phyloP scores from a whole-genome alignment of 495 filamentous ascomycete genomes.

The Aspergillus cristatus region DNA sequence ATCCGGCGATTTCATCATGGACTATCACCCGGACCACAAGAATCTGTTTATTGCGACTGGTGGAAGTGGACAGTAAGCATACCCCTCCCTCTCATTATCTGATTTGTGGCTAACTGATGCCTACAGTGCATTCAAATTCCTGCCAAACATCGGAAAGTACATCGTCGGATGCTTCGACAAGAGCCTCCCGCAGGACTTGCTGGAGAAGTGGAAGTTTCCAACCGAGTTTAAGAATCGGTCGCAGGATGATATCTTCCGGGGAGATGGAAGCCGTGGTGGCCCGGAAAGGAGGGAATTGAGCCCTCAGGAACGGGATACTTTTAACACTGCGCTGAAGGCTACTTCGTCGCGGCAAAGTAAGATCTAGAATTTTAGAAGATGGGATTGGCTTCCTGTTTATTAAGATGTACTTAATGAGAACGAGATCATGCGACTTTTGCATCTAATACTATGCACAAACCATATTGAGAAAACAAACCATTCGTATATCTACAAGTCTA shows the following conservation, averaged over 20 bases:
- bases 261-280: constrained; percentile 26
- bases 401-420: too few relatives aligned
- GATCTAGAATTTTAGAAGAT: too few relatives aligned
- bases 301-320: constrained; percentile 8
- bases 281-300: constrained; percentile 22
- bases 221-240: constrained; percentile 16
- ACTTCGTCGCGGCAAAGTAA: too few relatives aligned
- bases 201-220: constrained; percentile 29
- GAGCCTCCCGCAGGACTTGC: constrained; percentile 20
- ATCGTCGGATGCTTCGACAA: constrained; percentile 31
- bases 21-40: constrained; percentile 55
- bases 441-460: too few relatives aligned
- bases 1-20: constrained; percentile 64
- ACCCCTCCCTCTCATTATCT: background rate
- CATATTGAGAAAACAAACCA: too few relatives aligned
- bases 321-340: background rate
- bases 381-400: too few relatives aligned
- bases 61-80: constrained; percentile 57
- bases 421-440: too few relatives aligned
- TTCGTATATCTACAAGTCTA: too few relatives aligned
- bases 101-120: background rate
- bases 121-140: constrained; percentile 35
- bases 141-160: constrained; percentile 39
- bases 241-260: constrained; percentile 16
- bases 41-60: constrained; percentile 69